Evolutionary conservation across 1,284 basidiomycete genomes (phyloP).

Genomic region (Calocybe gambosa): DNA sequence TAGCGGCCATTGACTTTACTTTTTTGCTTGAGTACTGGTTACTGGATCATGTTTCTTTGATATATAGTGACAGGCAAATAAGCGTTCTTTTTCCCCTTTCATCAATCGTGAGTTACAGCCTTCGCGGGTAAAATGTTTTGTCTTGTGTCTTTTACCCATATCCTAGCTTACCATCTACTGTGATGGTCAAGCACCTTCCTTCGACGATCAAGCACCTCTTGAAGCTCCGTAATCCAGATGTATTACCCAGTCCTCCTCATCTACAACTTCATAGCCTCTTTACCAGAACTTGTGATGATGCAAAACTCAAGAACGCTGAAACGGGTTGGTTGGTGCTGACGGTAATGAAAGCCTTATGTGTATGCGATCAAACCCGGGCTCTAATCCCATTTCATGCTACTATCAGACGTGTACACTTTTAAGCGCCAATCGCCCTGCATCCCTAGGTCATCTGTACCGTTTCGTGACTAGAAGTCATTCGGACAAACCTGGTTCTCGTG

Average conservation of each 20-base stretch:
- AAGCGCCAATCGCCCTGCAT: conserved; percentile 77
- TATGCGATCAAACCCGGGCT: too few relatives aligned
- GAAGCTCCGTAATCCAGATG: conserved; percentile 59
- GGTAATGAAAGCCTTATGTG: conserved; percentile 32
- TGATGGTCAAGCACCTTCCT: conserved; percentile 38
- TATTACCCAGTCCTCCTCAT: conserved; percentile 53
- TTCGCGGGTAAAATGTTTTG: conserved; percentile 1
- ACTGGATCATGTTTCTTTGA: conserved; percentile 12
- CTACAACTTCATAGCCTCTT: conserved; percentile 53
- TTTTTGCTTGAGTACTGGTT: conserved; percentile 19
- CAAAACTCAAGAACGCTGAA: conserved; percentile 57
- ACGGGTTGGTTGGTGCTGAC: conserved; percentile 81
- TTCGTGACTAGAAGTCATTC: conserved; percentile 58
- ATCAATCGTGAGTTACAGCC: background rate
- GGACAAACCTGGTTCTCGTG: conserved; percentile 34
- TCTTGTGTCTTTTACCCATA: background rate
- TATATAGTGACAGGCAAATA: conserved; percentile 14
- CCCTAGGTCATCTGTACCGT: conserved; percentile 73
- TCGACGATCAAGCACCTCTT: conserved; percentile 66
- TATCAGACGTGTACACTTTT: conserved; percentile 75
- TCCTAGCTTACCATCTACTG: background rate
- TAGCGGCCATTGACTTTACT: conserved; percentile 14
- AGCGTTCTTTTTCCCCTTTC: background rate
- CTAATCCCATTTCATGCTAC: too few relatives aligned
- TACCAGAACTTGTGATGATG: conserved; percentile 53